Base-by-base conservation (phyloP, 495 filamentous ascomycete species). In the Chaetomium fimeti region DNA sequence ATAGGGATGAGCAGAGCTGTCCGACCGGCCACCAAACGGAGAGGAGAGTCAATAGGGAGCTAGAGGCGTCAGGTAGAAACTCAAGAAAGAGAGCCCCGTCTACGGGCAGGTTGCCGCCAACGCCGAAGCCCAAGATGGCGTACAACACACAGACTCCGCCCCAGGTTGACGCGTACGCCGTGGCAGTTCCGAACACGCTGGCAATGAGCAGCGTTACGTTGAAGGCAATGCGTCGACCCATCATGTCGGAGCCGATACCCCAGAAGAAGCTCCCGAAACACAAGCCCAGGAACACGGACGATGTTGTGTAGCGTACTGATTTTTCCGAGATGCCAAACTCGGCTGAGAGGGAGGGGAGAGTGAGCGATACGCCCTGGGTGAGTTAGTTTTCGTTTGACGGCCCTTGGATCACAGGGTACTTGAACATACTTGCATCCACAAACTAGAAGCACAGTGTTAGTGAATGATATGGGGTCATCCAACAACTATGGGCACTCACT, bases 21-120 rank as follows among this genome's bases (percentile, higher is more conserved):
- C 90, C 90, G 57, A 93, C 78, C 4, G 90, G 88, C 91, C 91
- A 95, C 81, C 90, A 90, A 40, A 92, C 80, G 0, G 88, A 90
- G 57, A 93, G 78, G 16, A 93, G 76, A 0, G 90, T 93, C 25
- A 93, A 78, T 1, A 93, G 80, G 43, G 87, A 89, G 75, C 91
- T 88, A 68, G 89, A 88, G 29, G 87, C 85, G 16, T 86, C 89
- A 0, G 91, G 91, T 8, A 95, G 75, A 67, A 92, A 92, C 71
- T 95, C 91, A 25, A 93, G 79, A 66, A 92, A 93, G 5, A 84
- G 85, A 3, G 90, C 89, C 22, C 87, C 89, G 69, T 95, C 90
- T 0, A 95, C 88, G 0, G 90, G 90, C 40, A 95, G 72, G 69
- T 93, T 95, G 0, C 91, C 90, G 0, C 88, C 82, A 12, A 84